A percentile compares a stretch with the other conserved stretches of the same genome.
These are phyloP conservation scores for Monosporascus sp. DNA, from an alignment of 2,329 filamentous ascomycete genomes.

Conservation along the genomic window DNA sequence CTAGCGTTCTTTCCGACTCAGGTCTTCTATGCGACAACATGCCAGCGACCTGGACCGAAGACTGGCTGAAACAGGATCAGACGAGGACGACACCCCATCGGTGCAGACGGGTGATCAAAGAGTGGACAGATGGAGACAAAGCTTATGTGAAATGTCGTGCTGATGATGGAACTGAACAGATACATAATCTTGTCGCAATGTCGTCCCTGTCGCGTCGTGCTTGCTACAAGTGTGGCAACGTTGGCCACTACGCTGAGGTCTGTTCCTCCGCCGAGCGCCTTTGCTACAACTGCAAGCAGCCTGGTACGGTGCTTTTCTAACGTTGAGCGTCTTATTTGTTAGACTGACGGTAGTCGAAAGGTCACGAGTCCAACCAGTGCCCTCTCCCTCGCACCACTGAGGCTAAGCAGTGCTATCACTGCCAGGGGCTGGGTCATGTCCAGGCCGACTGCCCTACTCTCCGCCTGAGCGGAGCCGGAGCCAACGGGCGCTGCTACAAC, in stretches of 20 bases:
- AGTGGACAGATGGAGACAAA: conserved; percentile 21
- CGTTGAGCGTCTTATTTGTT: background rate
- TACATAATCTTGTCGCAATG: conserved; percentile 46
- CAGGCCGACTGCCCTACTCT: conserved; percentile 98
- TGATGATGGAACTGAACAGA: conserved; percentile 29
- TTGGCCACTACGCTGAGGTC: conserved; percentile 79
- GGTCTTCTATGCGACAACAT: conserved; percentile 14
- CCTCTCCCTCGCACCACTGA: conserved; percentile 95
- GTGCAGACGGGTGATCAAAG: conserved; percentile 25
- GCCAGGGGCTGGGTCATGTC: conserved; percentile 95
- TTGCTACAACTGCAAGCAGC: conserved; percentile 99
- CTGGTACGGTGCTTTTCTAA: conserved; percentile 44
- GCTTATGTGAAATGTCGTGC: conserved; percentile 28
- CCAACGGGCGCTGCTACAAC: conserved; percentile 90
- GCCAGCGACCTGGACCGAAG: conserved; percentile 24
- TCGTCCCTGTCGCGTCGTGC: conserved; percentile 77
- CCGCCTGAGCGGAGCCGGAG: conserved; percentile 77
- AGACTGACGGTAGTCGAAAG: conserved; percentile 33
- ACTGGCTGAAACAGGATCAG: conserved; percentile 24
- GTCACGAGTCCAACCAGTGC: conserved; percentile 97
- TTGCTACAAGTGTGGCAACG: conserved; percentile 80
- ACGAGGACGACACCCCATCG: conserved; percentile 25
- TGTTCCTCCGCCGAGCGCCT: conserved; percentile 97
- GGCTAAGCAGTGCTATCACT: conserved; percentile 99
- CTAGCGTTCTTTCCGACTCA: background rate